Base-by-base conservation (phyloP, 352 stramenopile genomes). In the Globisporangium uncinulatum region DNA sequence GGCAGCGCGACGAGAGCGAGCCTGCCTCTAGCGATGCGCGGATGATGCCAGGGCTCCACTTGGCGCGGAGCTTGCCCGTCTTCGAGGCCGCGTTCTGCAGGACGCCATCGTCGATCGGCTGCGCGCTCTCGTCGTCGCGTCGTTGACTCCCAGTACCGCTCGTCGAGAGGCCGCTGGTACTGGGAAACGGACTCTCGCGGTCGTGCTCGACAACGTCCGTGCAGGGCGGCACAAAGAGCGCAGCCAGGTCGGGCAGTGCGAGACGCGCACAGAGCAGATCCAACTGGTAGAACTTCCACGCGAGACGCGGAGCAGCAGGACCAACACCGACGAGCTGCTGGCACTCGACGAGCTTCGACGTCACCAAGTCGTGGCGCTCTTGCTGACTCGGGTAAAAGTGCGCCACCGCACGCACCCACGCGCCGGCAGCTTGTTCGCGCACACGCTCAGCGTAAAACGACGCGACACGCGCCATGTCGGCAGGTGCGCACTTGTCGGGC, bases 191-290 rank as follows among this genome's bases (percentile, higher is more conserved):
- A 32, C 55, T 64, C 31, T 56, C 66, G 39, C 46, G 52, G 36
- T 80, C 70, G 41, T 74, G 62, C 48, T 89, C 67, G 19, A 92
- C 59, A 44, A 90, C 60, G 59, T 91, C 74, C 13, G 80, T 68
- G 57, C 71, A 86, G 8, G 70, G 62, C 15, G 86, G 86, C 10
- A 94, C 82, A 62, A 95, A 95, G 1, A 65, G 63, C 61, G 90
- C 80, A 0, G 75, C 76, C 58, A 93, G 70, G 67, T 95, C 86
- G 36, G 80, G 82, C 19, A 90, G 62, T 6, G 83, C 62, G 7
- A 95, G 61, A 37, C 86, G 72, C 59, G 82, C 79, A 57, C 86
- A 95, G 24, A 95, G 69, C 21, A 95, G 53, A 45, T 95, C 86
- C 21, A 95, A 64, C 56, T 93, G 80, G 29, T 78, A 63, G 65